These are phyloP conservation scores for Capsicum baccatum DNA, from an alignment of 257 asterid species.

Conservation along the genomic window DNA sequence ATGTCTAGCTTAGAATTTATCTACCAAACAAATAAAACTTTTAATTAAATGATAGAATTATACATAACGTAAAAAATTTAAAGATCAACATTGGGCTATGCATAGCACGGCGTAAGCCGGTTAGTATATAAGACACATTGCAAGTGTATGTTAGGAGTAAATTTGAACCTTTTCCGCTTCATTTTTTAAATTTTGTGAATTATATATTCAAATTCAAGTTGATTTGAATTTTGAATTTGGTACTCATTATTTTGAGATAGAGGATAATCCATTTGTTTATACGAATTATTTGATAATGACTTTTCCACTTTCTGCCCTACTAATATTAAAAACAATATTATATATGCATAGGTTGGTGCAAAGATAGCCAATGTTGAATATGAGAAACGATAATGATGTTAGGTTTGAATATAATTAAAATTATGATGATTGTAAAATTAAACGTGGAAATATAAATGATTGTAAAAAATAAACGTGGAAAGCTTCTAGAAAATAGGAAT, in stretches of 20 bases:
- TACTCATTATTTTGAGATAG: not conserved
- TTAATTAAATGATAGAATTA: too few species aligned
- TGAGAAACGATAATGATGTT: not conserved
- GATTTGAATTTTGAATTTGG: not conserved
- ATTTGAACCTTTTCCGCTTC: not conserved
- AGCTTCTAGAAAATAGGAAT: not conserved
- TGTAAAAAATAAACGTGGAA: not conserved
- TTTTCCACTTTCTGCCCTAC: not conserved
- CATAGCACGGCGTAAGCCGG: too few species aligned
- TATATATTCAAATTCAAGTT: not conserved
- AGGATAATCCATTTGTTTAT: not conserved
- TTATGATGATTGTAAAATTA: not conserved
- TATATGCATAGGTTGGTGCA: not conserved
- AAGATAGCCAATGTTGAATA: not conserved
- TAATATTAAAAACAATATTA: not conserved
- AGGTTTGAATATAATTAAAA: constrained; percentile 3
- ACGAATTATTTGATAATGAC: not conserved
- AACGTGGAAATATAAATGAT: not conserved
- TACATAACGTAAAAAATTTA: too few species aligned
- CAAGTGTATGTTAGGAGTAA: not conserved
- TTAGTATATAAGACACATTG: not conserved
- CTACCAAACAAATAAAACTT: too few species aligned
- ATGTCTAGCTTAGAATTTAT: too few species aligned
- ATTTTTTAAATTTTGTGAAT: not conserved
- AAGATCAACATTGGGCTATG: too few species aligned